Evolutionary conservation across 2,329 filamentous ascomycete genomes (phyloP).

Genomic region (Colletotrichum sublineola): DNA sequence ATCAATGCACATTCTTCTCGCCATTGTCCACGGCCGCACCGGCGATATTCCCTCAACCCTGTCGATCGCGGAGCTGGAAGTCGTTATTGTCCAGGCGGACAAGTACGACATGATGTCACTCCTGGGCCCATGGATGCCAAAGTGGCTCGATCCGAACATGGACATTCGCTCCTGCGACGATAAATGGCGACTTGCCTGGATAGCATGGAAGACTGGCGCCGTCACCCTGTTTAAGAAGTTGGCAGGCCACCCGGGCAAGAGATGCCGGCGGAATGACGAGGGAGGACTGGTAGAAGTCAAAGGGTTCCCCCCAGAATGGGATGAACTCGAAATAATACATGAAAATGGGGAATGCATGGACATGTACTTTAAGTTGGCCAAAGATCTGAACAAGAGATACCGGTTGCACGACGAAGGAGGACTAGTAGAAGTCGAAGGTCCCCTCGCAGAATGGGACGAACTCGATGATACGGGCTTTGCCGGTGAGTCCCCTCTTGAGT

Average conservation of each 20-base stretch:
- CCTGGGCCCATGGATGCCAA: background rate
- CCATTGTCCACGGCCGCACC: background rate
- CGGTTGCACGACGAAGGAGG: background rate
- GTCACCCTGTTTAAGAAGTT: background rate
- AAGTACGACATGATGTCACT: constrained; percentile 2
- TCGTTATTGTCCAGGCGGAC: background rate
- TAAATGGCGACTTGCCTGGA: background rate
- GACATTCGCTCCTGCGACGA: background rate
- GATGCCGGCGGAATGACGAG: background rate
- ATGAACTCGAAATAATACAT: too few relatives aligned
- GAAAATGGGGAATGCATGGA: too few relatives aligned
- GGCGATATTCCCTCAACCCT: background rate
- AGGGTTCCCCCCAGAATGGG: background rate
- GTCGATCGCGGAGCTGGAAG: background rate
- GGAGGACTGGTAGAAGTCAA: background rate
- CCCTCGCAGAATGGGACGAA: background rate
- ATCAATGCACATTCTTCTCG: background rate
- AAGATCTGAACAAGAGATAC: background rate
- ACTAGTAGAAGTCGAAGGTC: background rate
- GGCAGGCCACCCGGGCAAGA: background rate
- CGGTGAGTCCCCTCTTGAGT: background rate
- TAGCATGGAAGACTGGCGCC: background rate
- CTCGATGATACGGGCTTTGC: background rate
- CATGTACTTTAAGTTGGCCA: too few relatives aligned
- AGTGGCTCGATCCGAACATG: background rate